Percentiles rank a stretch among this genome's conserved stretches.
Evolutionary conservation across 139 green algal genomes (phyloP).

Genomic region (Tetradesmus lagerheimii): DNA sequence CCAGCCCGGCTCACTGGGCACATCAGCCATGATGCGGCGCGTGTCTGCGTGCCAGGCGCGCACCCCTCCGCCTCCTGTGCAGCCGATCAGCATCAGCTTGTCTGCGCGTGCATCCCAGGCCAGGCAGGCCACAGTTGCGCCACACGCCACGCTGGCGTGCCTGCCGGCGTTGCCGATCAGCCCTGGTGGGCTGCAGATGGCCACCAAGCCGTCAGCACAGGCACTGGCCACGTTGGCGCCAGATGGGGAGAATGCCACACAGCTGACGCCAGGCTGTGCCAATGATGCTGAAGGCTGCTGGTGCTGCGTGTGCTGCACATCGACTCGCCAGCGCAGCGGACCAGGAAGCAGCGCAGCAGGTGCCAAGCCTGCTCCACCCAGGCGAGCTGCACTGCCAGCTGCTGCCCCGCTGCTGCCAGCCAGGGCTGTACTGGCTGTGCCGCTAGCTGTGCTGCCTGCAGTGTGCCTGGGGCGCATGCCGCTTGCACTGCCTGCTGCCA

Average conservation of each 20-base stretch:
- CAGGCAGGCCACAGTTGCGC: slow-evolving; percentile 48
- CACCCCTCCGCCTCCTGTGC: not conserved
- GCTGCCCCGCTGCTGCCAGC: not conserved
- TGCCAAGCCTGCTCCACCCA: not conserved
- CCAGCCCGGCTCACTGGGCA: slow-evolving; percentile 36
- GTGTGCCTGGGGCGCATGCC: slow-evolving; percentile 25
- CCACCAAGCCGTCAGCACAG: not conserved
- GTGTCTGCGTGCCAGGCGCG: slow-evolving; percentile 67
- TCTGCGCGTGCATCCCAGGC: slow-evolving; percentile 62
- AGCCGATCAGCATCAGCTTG: slow-evolving; percentile 67
- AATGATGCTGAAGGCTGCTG: slow-evolving; percentile 25
- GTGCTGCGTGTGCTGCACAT: not conserved
- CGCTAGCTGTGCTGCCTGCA: not conserved
- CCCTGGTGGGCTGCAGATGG: not conserved
- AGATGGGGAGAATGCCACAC: slow-evolving; percentile 29
- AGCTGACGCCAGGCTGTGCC: not conserved
- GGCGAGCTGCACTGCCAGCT: not conserved
- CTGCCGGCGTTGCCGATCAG: slow-evolving; percentile 29
- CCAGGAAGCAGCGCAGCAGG: not conserved
- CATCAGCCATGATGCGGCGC: slow-evolving; percentile 52
- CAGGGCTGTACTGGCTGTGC: not conserved
- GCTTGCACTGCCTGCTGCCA: slow-evolving; percentile 12
- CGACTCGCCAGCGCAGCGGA: not conserved
- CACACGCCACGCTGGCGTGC: slow-evolving; percentile 49
- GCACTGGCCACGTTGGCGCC: slow-evolving; percentile 22